Conservation (phyloP, 257 asterid species). For the Ophiorrhiza pumila region DNA sequence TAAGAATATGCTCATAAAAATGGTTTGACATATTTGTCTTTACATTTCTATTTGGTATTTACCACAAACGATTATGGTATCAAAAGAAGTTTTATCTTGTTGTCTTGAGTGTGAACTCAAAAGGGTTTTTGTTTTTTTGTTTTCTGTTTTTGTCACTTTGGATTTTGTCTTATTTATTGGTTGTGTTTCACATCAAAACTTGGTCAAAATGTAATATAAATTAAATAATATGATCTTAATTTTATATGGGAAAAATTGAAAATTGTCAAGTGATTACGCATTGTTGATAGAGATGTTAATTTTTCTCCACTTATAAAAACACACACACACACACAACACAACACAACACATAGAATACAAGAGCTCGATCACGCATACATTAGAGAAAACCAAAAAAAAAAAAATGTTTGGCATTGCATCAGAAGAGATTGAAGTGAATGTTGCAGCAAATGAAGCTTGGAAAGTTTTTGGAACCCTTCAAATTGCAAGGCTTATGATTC, state of each 20-base stretch:
- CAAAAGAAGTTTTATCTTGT: background rate
- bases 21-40: background rate
- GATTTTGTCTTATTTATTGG: too few species aligned
- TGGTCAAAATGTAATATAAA: background rate
- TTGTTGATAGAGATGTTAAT: too few species aligned
- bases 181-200: background rate
- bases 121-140: background rate
- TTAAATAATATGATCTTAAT: too few species aligned
- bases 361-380: background rate
- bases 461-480: slow-evolving; percentile 46
- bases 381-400: too few species aligned
- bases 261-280: background rate
- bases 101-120: background rate
- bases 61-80: background rate
- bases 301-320: background rate
- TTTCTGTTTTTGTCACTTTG: background rate
- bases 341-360: background rate
- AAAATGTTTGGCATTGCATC: slow-evolving; percentile 39
- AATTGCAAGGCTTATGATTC: background rate
- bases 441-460: slow-evolving; percentile 56
- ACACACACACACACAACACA: background rate
- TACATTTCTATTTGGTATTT: too few species aligned
- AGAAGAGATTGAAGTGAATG: slow-evolving; percentile 40
- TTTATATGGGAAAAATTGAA: too few species aligned
- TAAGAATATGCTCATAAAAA: background rate